Evolutionary conservation across 1,284 basidiomycete genomes (phyloP).

Genomic region (Filobasidium uniguttulatum): DNA sequence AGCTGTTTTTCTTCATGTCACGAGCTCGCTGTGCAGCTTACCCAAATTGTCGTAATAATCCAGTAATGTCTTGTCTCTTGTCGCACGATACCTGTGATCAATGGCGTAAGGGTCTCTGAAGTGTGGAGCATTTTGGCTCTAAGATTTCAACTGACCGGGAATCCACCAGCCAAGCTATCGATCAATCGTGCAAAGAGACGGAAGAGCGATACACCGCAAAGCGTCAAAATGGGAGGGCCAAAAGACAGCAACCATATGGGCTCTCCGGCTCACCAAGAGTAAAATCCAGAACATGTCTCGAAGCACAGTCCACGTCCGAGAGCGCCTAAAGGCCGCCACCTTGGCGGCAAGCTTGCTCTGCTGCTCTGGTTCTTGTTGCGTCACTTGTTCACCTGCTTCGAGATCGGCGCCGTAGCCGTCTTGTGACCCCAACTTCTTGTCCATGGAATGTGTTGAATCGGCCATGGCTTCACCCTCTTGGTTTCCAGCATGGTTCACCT

Average conservation of each 20-base stretch:
- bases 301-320: conserved; percentile 3
- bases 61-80: conserved; percentile 15
- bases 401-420: conserved; percentile 9
- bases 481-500: not conserved
- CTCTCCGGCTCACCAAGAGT: conserved; percentile 6
- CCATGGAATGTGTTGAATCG: conserved; percentile 2
- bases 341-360: conserved; percentile 4
- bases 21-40: too few relatives aligned
- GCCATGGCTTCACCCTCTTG: conserved; percentile 1
- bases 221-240: too few relatives aligned
- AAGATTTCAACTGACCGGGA: not conserved
- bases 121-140: not conserved
- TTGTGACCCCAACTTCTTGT: conserved; percentile 10
- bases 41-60: conserved; percentile 13
- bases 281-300: conserved; percentile 8
- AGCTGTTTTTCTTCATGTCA: not conserved
- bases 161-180: conserved; percentile 15
- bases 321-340: conserved; percentile 8
- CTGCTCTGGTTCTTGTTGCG: conserved; percentile 3
- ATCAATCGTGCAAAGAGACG: not conserved
- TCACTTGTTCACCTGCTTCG: conserved; percentile 6
- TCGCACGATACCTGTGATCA: conserved; percentile 6
- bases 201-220: not conserved
- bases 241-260: too few relatives aligned
- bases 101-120: too few relatives aligned